Percentiles rank a stretch among this genome's conserved stretches.
Evolutionary conservation across 225 moss, liverwort and hornwort species (phyloP).

Genomic region (Marchantia polymorpha): DNA sequence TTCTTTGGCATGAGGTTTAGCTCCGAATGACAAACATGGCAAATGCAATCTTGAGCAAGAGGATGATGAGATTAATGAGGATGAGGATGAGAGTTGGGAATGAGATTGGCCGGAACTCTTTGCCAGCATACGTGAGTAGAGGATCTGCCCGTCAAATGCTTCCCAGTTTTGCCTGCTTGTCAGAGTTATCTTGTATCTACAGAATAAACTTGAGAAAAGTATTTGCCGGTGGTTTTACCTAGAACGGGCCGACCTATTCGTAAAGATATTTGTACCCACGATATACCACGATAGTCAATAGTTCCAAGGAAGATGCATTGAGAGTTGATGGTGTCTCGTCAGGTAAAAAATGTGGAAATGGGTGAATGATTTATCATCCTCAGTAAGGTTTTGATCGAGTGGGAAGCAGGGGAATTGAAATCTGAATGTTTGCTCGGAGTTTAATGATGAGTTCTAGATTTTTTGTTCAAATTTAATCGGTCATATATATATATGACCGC

Average conservation of each 20-base stretch:
- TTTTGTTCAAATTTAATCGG: not conserved
- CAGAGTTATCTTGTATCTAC: not conserved
- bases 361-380: not conserved
- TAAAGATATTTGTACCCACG: not conserved
- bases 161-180: not conserved
- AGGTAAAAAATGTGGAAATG: no score
- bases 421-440: not conserved
- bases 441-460: not conserved
- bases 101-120: slow-evolving; percentile 36
- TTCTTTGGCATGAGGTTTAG: slow-evolving; percentile 19
- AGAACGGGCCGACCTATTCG: not conserved
- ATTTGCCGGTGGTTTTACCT: not conserved
- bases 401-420: not conserved
- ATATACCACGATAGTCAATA: not conserved
- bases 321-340: not conserved
- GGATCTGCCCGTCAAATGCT: slow-evolving; percentile 25
- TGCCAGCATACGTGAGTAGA: slow-evolving; percentile 38
- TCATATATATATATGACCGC: no score
- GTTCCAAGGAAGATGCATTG: not conserved
- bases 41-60: slow-evolving; percentile 35
- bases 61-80: slow-evolving; percentile 45
- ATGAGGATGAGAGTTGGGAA: slow-evolving; percentile 47
- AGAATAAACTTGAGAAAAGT: not conserved
- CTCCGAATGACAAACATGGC: slow-evolving; percentile 27
- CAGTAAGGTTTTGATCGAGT: not conserved